Conservation (phyloP, 2,329 filamentous ascomycete genomes). For the Apiospora marii region DNA sequence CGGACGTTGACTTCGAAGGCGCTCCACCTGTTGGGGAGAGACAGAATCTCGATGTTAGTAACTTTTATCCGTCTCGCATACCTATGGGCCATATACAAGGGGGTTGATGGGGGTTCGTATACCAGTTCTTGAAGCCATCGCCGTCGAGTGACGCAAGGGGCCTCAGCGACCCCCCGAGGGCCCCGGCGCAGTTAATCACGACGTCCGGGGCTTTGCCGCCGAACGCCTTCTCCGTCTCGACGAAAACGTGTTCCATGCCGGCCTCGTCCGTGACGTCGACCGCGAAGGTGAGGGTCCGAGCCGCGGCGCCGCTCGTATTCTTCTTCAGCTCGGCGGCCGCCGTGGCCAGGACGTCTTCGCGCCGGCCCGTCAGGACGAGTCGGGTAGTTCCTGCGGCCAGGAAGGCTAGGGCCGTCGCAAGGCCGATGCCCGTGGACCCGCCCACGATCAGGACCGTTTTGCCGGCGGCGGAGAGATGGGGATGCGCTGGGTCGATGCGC, state of each 20-base stretch:
- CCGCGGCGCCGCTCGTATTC: not conserved
- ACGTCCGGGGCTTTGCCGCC: conserved; percentile 24
- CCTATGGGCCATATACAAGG: not conserved
- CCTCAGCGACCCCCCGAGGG: conserved; percentile 24
- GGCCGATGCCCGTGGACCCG: conserved; percentile 40
- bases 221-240: conserved; percentile 19
- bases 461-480: conserved; percentile 34
- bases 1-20: conserved; percentile 34
- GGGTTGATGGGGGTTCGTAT: not conserved
- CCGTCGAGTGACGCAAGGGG: conserved; percentile 26
- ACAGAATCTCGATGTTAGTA: conserved; percentile 12
- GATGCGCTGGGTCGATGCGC: conserved; percentile 26
- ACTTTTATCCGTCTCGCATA: no score
- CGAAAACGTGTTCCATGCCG: conserved; percentile 28
- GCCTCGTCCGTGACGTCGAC: conserved; percentile 26
- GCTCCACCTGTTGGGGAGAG: conserved; percentile 26
- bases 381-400: conserved; percentile 35
- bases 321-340: conserved; percentile 45
- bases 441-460: conserved; percentile 43
- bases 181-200: conserved; percentile 31
- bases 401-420: conserved; percentile 35
- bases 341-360: conserved; percentile 51
- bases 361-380: conserved; percentile 42
- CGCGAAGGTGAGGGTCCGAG: conserved; percentile 25
- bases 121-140: not conserved